Evolutionary conservation across 2,329 filamentous ascomycete species (phyloP).

Genomic region (Rutstroemia sp.): DNA sequence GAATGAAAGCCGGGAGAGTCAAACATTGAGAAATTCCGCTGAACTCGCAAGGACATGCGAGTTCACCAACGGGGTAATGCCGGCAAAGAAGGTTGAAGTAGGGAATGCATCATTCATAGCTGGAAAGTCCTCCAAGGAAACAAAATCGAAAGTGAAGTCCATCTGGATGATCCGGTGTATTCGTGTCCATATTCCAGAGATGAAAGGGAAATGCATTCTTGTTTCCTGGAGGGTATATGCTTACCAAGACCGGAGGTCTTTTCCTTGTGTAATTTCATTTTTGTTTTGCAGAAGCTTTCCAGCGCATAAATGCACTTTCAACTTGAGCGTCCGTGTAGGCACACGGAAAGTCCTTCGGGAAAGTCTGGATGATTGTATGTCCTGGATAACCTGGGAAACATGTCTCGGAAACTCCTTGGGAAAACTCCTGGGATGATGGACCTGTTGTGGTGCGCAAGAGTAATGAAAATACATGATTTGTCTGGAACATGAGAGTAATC

Average conservation of each 20-base stretch:
- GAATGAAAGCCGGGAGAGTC: neutral
- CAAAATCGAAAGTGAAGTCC: neutral
- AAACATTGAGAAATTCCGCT: neutral
- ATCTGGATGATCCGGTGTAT: neutral
- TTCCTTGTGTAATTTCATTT: slow-evolving; percentile 1
- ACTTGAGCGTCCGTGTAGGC: neutral
- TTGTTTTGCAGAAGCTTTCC: neutral
- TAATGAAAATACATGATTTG: slow-evolving; percentile 23
- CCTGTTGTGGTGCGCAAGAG: slow-evolving; percentile 12
- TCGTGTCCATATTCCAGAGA: neutral
- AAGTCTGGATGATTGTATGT: neutral
- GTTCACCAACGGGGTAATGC: neutral
- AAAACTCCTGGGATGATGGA: slow-evolving; percentile 5
- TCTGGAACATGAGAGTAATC: slow-evolving; percentile 22
- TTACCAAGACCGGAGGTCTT: slow-evolving; percentile 8
- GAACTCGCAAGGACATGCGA: slow-evolving; percentile 9
- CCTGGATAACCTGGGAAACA: neutral
- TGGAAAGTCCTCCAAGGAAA: neutral
- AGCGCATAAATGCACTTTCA: neutral
- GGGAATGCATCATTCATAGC: neutral
- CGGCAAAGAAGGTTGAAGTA: neutral
- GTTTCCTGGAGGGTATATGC: slow-evolving; percentile 3
- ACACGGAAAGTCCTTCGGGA: slow-evolving; percentile 1
- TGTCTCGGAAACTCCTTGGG: slow-evolving; percentile 6
- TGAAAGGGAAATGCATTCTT: slow-evolving; percentile 3